Evolutionary conservation across 495 filamentous ascomycete species (phyloP).

Genomic region (Hyaloscypha variabilis): DNA sequence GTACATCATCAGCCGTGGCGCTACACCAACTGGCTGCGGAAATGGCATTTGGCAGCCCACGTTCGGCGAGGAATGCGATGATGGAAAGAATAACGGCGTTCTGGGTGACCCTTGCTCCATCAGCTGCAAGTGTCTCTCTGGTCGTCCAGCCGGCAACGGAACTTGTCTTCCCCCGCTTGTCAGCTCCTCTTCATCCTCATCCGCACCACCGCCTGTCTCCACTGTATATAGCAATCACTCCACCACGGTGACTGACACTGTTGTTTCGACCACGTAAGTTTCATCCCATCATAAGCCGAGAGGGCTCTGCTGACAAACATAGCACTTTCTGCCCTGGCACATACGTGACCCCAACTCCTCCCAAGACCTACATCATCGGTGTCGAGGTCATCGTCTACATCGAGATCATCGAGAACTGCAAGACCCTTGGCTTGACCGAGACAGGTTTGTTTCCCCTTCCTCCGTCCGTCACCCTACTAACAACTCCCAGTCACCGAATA

Average conservation of each 20-base stretch:
- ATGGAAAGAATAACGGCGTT: conserved; percentile 39
- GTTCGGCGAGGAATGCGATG: conserved; percentile 49
- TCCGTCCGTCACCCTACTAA: too few species aligned
- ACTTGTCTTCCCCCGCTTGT: conserved; percentile 16
- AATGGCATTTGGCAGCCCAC: conserved; percentile 44
- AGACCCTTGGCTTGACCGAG: conserved; percentile 27
- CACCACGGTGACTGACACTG: conserved; percentile 3
- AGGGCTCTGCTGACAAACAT: neutral
- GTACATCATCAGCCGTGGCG: conserved; percentile 53
- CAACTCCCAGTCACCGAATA: conserved; percentile 29
- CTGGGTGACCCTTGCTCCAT: conserved; percentile 44
- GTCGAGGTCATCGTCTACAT: conserved; percentile 41
- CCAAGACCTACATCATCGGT: conserved; percentile 35
- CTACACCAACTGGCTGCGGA: conserved; percentile 48
- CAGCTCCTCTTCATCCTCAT: conserved; percentile 10
- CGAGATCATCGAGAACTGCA: conserved; percentile 37
- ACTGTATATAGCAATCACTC: neutral
- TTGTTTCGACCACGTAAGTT: conserved; percentile 1
- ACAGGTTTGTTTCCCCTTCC: too few species aligned
- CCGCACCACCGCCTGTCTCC: neutral
- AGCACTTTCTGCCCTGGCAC: conserved; percentile 17
- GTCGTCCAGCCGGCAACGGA: conserved; percentile 34
- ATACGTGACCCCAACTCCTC: conserved; percentile 27
- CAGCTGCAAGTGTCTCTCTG: conserved; percentile 43
- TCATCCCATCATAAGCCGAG: too few species aligned